Base-by-base conservation (phyloP, 768 basidiomycete genomes). In the Mycena galopus region DNA sequence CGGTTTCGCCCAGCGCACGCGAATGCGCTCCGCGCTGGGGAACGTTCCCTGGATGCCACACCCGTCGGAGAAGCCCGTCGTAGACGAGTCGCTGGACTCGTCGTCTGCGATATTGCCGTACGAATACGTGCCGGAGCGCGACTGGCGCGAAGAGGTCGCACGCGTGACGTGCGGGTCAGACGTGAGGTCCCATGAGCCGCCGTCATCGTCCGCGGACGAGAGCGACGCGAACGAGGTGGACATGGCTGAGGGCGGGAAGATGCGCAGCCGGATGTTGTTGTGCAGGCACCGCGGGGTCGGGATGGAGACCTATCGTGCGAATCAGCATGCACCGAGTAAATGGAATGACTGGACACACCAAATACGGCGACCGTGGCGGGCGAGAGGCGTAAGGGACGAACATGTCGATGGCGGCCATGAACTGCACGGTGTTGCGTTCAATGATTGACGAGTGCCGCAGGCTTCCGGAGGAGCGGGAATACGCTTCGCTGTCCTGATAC, bases 341-440 rank as follows among this genome's bases (percentile, higher is more conserved):
- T 56, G 50, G 63, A 61, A 17, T 32, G 65, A 29, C 57, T 58
- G 32, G 23, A 82, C 88, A 50, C 74, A 94, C 94, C 73, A 94
- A 82, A 81, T 89, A 95, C n/a, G 94, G 94, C 35, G 89, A 89
- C 69, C 88, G 86, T 16, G 93, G 92, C 51, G 94, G 94, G 61
- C 83, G 86, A 6, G 89, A 89, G 25, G 89, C 78, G 68, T 88
- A 93, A 8, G 94, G 94, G 27, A 92, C 87, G 87, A 89, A 90
- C 81, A 95, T 86, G 71, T 94, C 92, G 61, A 95, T 88, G 4
- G 91, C 94, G 17, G 91, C 94, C 92, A 95, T 92, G 79, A 94
- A 95, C 56, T 94, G 91, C 57, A 89, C 85, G 42, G 84, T 85
- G 62, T 86, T 89, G 65, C 87, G 88, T 61, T 93, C 92, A n/a